Percentiles rank a stretch among this genome's conserved stretches.
phyloP scores from a whole-genome alignment of 2,329 filamentous ascomycete genomes.

The Fusarium virguliforme region DNA sequence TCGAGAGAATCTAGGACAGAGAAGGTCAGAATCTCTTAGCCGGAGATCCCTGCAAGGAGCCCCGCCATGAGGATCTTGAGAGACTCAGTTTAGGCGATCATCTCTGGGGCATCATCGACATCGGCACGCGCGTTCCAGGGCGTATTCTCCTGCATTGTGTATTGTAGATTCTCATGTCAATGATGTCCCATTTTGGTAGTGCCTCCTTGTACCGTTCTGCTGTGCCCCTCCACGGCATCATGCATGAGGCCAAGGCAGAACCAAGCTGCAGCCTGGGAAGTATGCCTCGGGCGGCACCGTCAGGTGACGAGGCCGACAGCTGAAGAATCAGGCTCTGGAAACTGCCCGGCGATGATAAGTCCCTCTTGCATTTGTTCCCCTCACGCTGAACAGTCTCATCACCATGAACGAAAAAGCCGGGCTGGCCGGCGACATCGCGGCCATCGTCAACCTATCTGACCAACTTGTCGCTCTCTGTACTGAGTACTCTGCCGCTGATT shows the following conservation, averaged over 20 bases:
- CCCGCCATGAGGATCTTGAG: too few relatives aligned
- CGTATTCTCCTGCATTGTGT: too few relatives aligned
- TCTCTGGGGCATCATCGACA: too few relatives aligned
- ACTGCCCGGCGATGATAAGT: background rate
- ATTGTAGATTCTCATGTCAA: background rate
- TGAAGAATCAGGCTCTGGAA: background rate
- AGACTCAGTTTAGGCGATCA: too few relatives aligned
- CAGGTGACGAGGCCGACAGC: background rate
- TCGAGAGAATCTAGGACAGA: background rate
- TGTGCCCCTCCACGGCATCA: background rate
- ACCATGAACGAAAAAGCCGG: background rate
- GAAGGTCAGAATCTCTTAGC: background rate
- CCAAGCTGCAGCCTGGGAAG: background rate
- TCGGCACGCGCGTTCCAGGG: too few relatives aligned
- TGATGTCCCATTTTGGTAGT: background rate
- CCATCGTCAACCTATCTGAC: background rate
- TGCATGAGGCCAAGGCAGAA: conserved; percentile 2
- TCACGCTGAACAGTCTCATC: background rate
- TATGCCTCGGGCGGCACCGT: background rate
- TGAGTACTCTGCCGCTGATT: background rate
- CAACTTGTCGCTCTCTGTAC: background rate
- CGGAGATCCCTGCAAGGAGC: too few relatives aligned
- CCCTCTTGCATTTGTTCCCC: background rate
- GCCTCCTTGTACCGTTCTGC: background rate
- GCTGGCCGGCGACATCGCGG: background rate